phyloP scores from a whole-genome alignment of 345 rosid species.

The Citrus cavaleriei region DNA sequence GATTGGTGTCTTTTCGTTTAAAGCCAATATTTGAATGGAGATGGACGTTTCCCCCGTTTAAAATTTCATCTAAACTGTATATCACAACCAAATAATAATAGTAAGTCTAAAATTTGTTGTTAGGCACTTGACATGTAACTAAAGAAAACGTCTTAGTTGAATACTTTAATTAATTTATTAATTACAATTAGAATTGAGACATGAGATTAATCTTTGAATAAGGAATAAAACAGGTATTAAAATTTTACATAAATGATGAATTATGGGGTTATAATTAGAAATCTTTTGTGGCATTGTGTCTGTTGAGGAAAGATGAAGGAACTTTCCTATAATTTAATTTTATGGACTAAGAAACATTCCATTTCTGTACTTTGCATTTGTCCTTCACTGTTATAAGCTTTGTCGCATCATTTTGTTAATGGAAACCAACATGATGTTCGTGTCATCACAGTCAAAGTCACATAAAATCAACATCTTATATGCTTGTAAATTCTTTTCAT shows the following conservation, averaged over 20 bases:
- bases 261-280: conserved; percentile 3
- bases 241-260: neutral
- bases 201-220: neutral
- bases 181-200: neutral
- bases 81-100: neutral
- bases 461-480: neutral
- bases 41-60: neutral
- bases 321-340: conserved; percentile 26
- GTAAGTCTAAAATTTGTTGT: neutral
- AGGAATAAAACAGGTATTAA: too few species aligned
- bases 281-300: neutral
- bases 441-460: conserved; percentile 25
- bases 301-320: conserved; percentile 33
- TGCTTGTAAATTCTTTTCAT: neutral
- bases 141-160: neutral
- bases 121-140: neutral
- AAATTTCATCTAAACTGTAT: too few species aligned
- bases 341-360: conserved; percentile 15
- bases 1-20: too few species aligned
- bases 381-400: conserved; percentile 15
- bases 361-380: conserved; percentile 29
- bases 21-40: too few species aligned
- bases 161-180: too few species aligned
- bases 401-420: conserved; percentile 4
- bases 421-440: conserved; percentile 18